These are phyloP conservation scores for Colletotrichum higginsianum DNA, from an alignment of 2,329 filamentous ascomycete species.

Conservation along the genomic window DNA sequence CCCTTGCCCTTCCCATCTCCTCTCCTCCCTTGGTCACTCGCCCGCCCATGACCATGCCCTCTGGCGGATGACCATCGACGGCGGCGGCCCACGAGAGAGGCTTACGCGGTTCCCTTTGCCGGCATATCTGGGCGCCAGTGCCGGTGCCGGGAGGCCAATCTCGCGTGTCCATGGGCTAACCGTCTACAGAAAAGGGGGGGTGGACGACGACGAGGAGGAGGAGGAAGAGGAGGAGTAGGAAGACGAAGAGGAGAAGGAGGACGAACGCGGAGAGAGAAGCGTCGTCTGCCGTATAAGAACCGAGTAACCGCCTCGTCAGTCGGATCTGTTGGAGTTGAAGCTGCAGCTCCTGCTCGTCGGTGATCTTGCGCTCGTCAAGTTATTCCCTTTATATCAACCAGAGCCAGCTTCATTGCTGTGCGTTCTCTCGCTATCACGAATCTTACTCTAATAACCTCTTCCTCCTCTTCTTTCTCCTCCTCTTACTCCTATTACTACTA, in stretches of 20 bases:
- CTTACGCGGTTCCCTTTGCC: slow-evolving; percentile 4
- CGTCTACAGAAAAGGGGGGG: slow-evolving; percentile 1
- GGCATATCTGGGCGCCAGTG: slow-evolving; percentile 19
- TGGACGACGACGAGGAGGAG: background rate
- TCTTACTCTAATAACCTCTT: background rate
- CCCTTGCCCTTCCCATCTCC: no score
- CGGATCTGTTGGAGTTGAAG: background rate
- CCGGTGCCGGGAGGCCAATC: slow-evolving; percentile 7
- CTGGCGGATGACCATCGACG: no score
- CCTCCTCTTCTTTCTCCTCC: no score
- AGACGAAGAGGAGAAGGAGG: background rate
- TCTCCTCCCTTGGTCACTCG: background rate
- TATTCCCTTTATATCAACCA: slow-evolving; percentile 9
- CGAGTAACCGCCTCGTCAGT: slow-evolving; percentile 16
- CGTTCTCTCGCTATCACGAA: slow-evolving; percentile 30
- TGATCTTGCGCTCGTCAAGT: slow-evolving; percentile 21
- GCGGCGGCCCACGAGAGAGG: no score
- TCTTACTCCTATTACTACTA: no score
- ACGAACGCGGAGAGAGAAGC: background rate
- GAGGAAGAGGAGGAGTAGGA: background rate
- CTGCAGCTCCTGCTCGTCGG: slow-evolving; percentile 32
- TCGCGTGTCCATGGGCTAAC: background rate
- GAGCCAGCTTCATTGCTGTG: slow-evolving; percentile 20
- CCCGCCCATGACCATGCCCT: slow-evolving; percentile 5
- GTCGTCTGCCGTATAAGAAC: slow-evolving; percentile 24